Conservation (phyloP, 2,329 filamentous ascomycete species). For the Paraphaeosphaeria sporulosa region DNA sequence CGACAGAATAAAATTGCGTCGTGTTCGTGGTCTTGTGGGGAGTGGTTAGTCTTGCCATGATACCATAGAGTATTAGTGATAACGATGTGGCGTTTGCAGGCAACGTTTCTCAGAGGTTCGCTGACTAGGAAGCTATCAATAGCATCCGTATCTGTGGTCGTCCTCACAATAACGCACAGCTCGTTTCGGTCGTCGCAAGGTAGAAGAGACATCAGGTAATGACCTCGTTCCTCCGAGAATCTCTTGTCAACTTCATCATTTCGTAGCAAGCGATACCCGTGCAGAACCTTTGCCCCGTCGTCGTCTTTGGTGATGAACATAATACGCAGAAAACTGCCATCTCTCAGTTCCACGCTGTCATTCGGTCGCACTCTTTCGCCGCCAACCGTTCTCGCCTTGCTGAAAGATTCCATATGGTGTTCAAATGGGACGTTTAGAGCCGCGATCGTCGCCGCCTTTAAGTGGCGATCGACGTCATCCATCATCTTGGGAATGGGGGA, state of each 20-base stretch:
- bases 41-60: neutral
- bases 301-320: neutral
- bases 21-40: neutral
- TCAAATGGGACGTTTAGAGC: neutral
- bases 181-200: neutral
- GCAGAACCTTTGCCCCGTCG: neutral
- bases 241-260: neutral
- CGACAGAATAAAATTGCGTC: neutral
- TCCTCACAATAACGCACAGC: neutral
- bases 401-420: neutral
- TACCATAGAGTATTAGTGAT: neutral
- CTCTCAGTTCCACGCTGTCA: neutral
- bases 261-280: neutral
- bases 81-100: neutral
- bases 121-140: neutral
- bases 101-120: neutral
- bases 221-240: neutral
- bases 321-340: neutral
- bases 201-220: neutral
- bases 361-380: neutral
- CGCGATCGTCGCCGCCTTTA: neutral
- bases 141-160: neutral
- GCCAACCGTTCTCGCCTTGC: neutral
- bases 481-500: neutral
- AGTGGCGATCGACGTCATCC: neutral